Conservation (phyloP, 129 eudicot genomes). For the sunflower (Helianthus annuus) region HanXRQr2.0-SUNRISE NC_035436.2:200592871-200593370, state of each 20-base stretch:
- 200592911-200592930: background rate
- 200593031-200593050: too few species aligned
- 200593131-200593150: background rate
- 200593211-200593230: background rate
- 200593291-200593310: constrained; percentile 14
- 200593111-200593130: background rate
- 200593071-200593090: background rate
- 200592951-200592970: background rate
- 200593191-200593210: constrained; percentile 8
- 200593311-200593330: constrained; percentile 1
- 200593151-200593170: background rate
- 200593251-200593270: constrained; percentile 7
- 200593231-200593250: background rate
- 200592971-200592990: background rate
- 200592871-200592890: constrained; percentile 9
- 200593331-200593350: background rate
- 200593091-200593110: background rate
- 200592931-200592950: background rate
- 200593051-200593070: background rate
- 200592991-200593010: background rate
- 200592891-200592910: background rate
- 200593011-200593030: too few species aligned
- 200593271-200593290: constrained; percentile 2
- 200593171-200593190: constrained; percentile 14
- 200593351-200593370: background rate